A percentile compares a stretch with the other conserved stretches of the same genome.
These are phyloP conservation scores for Grosmannia serpens DNA, from an alignment of 2,329 filamentous ascomycete genomes.

Conservation along the genomic window DNA sequence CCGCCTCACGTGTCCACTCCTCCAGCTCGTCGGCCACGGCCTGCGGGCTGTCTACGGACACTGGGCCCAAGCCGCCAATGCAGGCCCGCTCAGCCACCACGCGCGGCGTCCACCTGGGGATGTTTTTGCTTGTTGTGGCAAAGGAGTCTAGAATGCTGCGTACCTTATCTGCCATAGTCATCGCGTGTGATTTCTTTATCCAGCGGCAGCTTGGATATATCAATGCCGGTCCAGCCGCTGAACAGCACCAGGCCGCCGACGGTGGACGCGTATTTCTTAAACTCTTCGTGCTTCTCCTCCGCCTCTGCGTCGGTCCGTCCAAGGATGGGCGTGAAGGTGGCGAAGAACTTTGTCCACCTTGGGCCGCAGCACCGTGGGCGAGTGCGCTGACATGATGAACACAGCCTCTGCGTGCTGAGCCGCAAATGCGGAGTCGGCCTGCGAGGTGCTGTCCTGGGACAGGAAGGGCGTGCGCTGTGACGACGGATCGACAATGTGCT, in stretches of 20 bases:
- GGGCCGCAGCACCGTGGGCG: slow-evolving; percentile 5
- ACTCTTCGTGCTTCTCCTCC: slow-evolving; percentile 10
- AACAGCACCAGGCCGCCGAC: slow-evolving; percentile 15
- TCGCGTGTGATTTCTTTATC: slow-evolving; percentile 12
- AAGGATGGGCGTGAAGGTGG: slow-evolving; percentile 11
- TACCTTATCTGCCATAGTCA: neutral
- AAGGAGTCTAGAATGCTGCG: slow-evolving; percentile 1
- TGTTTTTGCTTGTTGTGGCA: slow-evolving; percentile 26
- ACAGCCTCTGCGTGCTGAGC: slow-evolving; percentile 15
- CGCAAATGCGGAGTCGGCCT: slow-evolving; percentile 13
- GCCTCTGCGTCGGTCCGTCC: slow-evolving; percentile 13
- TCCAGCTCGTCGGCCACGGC: slow-evolving; percentile 59
- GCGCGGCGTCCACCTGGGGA: slow-evolving; percentile 9
- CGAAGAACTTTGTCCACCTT: slow-evolving; percentile 10
- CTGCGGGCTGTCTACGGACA: slow-evolving; percentile 49
- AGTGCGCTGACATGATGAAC: slow-evolving; percentile 10
- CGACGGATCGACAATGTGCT: slow-evolving; percentile 9
- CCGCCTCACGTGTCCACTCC: slow-evolving; percentile 54
- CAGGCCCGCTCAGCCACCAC: slow-evolving; percentile 2
- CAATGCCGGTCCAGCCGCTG: slow-evolving; percentile 14
- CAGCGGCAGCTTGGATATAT: slow-evolving; percentile 13
- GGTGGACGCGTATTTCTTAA: slow-evolving; percentile 9
- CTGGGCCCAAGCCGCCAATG: slow-evolving; percentile 13
- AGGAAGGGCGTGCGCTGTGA: slow-evolving; percentile 14
- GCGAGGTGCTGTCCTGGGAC: slow-evolving; percentile 15